Evolutionary conservation across 2,329 filamentous ascomycete genomes (phyloP), one percentile per base, ranked within the genome.

Genomic region (Aotearoamyces nothofagi): DNA sequence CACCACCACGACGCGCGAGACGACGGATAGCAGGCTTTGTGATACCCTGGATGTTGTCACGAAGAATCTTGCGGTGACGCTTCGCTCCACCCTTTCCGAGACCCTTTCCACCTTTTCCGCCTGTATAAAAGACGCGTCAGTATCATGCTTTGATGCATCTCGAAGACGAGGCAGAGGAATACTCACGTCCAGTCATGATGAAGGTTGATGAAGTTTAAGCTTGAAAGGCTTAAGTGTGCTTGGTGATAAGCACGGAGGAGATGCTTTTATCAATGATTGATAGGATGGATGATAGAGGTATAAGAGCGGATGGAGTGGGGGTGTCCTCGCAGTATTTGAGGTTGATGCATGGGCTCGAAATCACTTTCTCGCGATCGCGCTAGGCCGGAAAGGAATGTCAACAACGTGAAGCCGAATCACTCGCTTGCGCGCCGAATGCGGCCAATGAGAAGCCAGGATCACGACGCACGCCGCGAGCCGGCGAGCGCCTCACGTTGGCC

Each of bases 1-100:
- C 83, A 84, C 84, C 83, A 61, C 83, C 83, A 86, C 83, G 82
- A 63, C 83, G 84, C 43, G 84, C 83, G 57, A 92, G 82, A 24
- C 33, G 15, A 29, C 39, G 35, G 32, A 39, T 42, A 15, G 30
- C 25, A 31, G 26, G 86, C 80, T 94, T 94, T 54, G 86, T 94
- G 57, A 94, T 94, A 66, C 86, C 86, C 69, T 94, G 86, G 56
- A 94, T 94, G 80, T 93, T 94, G 78, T 93, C 86, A 65, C 86
- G 83, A 61, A 94, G 73, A 69, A 94, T 94, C 81, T 94, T 94
- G 55, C 87, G 78, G 68, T 94, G 86, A 64, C 86, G 86, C 80
- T 94, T 96, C 63, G 87, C 87, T 60, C 86, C 86, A 45, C 86
- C 86, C 77, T 93, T 93, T 60, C 86, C 86, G 62, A 93, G 83